These are phyloP conservation scores for Apiospora hydei DNA, from an alignment of 2,329 filamentous ascomycete genomes.

Conservation along the genomic window DNA sequence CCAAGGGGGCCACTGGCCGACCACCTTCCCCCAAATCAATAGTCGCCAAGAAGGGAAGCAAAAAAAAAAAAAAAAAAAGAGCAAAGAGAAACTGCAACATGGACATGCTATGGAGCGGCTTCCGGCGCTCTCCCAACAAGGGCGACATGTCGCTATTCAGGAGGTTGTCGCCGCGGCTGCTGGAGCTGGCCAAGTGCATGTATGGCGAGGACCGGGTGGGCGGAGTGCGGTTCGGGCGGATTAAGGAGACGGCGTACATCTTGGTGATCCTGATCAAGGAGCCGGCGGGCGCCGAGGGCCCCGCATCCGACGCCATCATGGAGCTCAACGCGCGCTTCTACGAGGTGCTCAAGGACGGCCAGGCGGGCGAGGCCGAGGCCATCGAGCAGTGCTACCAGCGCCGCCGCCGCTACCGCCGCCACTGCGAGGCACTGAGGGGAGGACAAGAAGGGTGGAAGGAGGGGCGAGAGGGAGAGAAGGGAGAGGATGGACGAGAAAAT, in stretches of 20 bases:
- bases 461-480: neutral
- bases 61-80: neutral
- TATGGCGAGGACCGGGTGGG: conserved; percentile 25
- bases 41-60: neutral
- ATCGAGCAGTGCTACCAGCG: conserved; percentile 8
- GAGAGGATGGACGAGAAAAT: too few species aligned
- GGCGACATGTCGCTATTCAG: conserved; percentile 24
- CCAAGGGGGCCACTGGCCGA: neutral
- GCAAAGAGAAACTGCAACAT: neutral
- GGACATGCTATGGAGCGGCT: conserved; percentile 25
- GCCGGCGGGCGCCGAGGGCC: conserved; percentile 27
- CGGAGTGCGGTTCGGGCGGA: conserved; percentile 16
- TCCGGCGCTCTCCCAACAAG: conserved; percentile 24
- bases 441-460: neutral
- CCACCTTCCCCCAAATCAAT: neutral
- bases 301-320: conserved; percentile 24
- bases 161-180: conserved; percentile 19
- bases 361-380: conserved; percentile 22
- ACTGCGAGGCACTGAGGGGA: neutral
- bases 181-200: conserved; percentile 23
- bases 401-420: neutral
- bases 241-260: conserved; percentile 27
- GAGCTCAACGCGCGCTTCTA: conserved; percentile 28
- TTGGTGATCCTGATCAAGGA: conserved; percentile 20
- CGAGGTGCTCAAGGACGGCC: conserved; percentile 25